Base-by-base conservation (phyloP, 768 basidiomycete genomes). In the Lactarius sanguifluus region DNA sequence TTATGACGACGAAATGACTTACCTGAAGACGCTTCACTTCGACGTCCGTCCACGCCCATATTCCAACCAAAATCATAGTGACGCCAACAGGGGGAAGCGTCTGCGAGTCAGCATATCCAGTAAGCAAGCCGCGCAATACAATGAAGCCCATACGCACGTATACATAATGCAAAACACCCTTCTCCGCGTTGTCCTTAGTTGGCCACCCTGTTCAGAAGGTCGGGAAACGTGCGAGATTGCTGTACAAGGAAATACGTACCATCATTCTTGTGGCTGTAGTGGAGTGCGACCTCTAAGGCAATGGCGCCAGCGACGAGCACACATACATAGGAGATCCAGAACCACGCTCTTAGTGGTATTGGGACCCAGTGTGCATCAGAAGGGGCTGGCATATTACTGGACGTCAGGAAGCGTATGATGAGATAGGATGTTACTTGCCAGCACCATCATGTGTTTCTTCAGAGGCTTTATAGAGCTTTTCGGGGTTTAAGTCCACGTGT, bases 11-110 rank as follows among this genome's bases (percentile, higher is more conserved):
- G 28, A 56, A 9, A 25, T 3, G 16, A 56, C 73, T 34, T 59
- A 81, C 82, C 77, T 85, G 85, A 75, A 86, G 80, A 72, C 81
- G 83, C 70, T 85, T 83, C 59, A 86, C 81, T 66, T 84, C 84
- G 30, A 82, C 77, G 69, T 85, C 84, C 6, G 83, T 85, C 84
- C 83, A 85, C 6, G 82, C 74, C 84, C 84, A 86, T 61, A 84
- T 65, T 0, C 80, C 81, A 4, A 81, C 80, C 13, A 85, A 79
- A 23, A 82, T 70, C 61, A 82, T 82, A 10, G 82, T 82, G 6
- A 84, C 76, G 23, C 78, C 76, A 20, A 84, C 83, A 1, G 85
- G 83, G 16, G 84, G 84, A 25, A 84, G 71, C 1, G 83, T 85
- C 85, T 85, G 50, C 3, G 18, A 16, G 20, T 47, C 25, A 20